Percentiles rank a stretch among this genome's conserved stretches.
Conservation (phyloP, 2,329 filamentous ascomycete genomes). For the Diplodia mutila region DNA sequence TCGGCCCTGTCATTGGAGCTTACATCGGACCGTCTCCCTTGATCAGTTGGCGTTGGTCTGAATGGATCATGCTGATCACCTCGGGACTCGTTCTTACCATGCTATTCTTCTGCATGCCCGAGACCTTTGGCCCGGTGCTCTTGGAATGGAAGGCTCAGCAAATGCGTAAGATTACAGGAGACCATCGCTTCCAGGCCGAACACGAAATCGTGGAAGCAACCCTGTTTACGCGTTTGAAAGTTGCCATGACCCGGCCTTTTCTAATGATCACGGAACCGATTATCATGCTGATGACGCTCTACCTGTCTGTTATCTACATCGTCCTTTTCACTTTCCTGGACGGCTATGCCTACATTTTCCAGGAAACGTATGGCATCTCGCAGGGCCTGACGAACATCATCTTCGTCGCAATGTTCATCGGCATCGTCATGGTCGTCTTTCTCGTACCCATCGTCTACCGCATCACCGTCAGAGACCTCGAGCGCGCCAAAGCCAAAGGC, state of each 20-base stretch:
- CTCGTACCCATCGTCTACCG: conserved; percentile 53
- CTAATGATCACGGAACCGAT: conserved; percentile 51
- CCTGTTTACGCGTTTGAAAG: conserved; percentile 26
- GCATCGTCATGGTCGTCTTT: conserved; percentile 42
- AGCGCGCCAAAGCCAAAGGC: conserved; percentile 43
- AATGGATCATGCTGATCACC: conserved; percentile 44
- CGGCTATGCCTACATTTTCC: conserved; percentile 58
- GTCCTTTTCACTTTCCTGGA: conserved; percentile 59
- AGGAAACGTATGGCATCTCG: conserved; percentile 52
- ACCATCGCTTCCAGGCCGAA: conserved; percentile 46
- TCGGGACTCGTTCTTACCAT: conserved; percentile 34
- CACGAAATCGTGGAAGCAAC: conserved; percentile 28
- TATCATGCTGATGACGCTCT: conserved; percentile 54
- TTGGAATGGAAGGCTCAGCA: conserved; percentile 39
- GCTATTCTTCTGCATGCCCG: conserved; percentile 50
- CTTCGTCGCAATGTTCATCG: conserved; percentile 54
- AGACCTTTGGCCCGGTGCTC: conserved; percentile 52
- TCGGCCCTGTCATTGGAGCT: conserved; percentile 40
- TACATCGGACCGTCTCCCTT: conserved; percentile 41
- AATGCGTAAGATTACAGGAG: conserved; percentile 35
- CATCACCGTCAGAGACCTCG: conserved; percentile 50
- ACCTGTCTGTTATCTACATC: conserved; percentile 58
- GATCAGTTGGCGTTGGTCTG: conserved; percentile 44
- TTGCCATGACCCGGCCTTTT: conserved; percentile 28
- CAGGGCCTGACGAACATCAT: conserved; percentile 51